Evolutionary conservation across 768 basidiomycete genomes (phyloP).

Genomic region (Suillus spraguei): DNA sequence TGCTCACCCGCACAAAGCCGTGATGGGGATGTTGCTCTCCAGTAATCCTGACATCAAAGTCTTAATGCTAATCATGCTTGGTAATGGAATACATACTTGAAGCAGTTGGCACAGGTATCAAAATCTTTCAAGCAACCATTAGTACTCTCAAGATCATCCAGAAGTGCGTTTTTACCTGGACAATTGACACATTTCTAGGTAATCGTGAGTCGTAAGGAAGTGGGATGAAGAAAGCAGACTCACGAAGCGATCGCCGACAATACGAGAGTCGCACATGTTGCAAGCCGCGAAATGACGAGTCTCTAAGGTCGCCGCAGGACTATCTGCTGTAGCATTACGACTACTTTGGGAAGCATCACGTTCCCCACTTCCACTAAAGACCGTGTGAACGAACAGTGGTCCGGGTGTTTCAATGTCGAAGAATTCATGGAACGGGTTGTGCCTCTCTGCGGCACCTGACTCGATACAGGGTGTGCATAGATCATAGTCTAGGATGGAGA

Average conservation of each 20-base stretch:
- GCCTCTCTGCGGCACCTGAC: slow-evolving; percentile 49
- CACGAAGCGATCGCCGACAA: slow-evolving; percentile 75
- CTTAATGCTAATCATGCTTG: slow-evolving; percentile 7
- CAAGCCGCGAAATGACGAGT: slow-evolving; percentile 68
- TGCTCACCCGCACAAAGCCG: slow-evolving; percentile 65
- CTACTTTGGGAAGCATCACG: slow-evolving; percentile 17
- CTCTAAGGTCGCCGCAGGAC: neutral
- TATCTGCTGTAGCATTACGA: slow-evolving; percentile 9
- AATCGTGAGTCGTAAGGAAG: slow-evolving; percentile 9
- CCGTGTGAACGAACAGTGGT: slow-evolving; percentile 64
- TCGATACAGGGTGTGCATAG: slow-evolving; percentile 63
- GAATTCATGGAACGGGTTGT: slow-evolving; percentile 71
- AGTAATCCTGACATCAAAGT: slow-evolving; percentile 50
- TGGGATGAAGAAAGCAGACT: slow-evolving; percentile 28
- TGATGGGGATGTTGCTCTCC: slow-evolving; percentile 76
- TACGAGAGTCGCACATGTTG: slow-evolving; percentile 74
- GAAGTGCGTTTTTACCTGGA: slow-evolving; percentile 41
- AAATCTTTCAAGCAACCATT: slow-evolving; percentile 50
- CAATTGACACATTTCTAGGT: slow-evolving; percentile 77
- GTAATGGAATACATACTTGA: slow-evolving; percentile 43
- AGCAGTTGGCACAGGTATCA: slow-evolving; percentile 75
- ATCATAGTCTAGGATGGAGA: slow-evolving; percentile 61
- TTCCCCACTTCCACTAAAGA: slow-evolving; percentile 46
- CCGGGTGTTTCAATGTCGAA: slow-evolving; percentile 68
- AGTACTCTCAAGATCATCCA: neutral